phyloP scores from a whole-genome alignment of 2,329 filamentous ascomycete species.

The Herpotrichia juniperi region DNA sequence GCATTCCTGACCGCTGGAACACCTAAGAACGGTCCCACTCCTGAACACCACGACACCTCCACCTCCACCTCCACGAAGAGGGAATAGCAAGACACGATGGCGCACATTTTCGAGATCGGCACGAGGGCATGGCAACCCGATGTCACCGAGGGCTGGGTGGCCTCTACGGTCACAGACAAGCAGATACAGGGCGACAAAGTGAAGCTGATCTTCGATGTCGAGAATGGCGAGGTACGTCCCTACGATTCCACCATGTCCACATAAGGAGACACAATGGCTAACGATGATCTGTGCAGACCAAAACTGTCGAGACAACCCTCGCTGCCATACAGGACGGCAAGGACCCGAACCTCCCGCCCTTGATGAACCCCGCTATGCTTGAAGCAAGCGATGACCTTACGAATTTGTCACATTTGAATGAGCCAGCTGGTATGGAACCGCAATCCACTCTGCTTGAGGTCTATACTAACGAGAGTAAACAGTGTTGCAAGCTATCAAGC shows the following conservation, averaged over 20 bases:
- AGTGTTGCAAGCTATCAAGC: conserved; percentile 97
- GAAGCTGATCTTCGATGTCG: conserved; percentile 83
- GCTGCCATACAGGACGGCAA: conserved; percentile 78
- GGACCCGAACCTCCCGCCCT: conserved; percentile 79
- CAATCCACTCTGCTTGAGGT: conserved; percentile 15
- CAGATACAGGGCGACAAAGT: conserved; percentile 83
- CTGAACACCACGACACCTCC: conserved; percentile 33
- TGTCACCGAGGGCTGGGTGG: conserved; percentile 93
- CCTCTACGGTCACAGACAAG: conserved; percentile 91
- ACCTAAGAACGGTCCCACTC: conserved; percentile 29
- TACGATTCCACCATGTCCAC: not conserved
- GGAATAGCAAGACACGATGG: conserved; percentile 62
- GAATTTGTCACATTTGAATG: conserved; percentile 96
- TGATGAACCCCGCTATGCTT: conserved; percentile 98
- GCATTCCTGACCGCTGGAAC: conserved; percentile 21
- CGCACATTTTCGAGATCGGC: conserved; percentile 93
- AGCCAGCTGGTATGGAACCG: conserved; percentile 79
- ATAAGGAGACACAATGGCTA: conserved; percentile 14
- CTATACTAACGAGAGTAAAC: conserved; percentile 39
- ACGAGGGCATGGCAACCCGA: conserved; percentile 99
- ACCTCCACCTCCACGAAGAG: conserved; percentile 3
- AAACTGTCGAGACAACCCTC: conserved; percentile 77
- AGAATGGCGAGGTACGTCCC: conserved; percentile 81
- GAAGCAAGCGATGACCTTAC: conserved; percentile 98
- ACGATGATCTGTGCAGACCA: conserved; percentile 63